phyloP scores from a whole-genome alignment of 2,329 filamentous ascomycete genomes.

The Cadophora malorum region DNA sequence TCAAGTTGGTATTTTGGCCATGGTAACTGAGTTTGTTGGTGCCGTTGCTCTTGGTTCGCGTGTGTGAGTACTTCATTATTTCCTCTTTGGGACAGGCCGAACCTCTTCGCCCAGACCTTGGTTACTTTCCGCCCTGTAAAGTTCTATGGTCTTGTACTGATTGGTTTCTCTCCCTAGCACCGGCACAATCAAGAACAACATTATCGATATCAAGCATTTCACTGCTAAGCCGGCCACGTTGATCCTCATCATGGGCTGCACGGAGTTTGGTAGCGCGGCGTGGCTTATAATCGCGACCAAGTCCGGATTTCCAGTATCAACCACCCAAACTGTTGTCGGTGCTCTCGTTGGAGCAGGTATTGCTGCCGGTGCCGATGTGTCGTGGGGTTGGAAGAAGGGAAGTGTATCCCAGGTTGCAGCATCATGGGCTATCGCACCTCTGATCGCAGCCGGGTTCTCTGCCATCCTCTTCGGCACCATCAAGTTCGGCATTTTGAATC shows the following conservation, averaged over 20 bases:
- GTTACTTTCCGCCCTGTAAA: too few relatives aligned
- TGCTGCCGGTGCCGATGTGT: neutral
- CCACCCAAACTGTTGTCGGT: slow-evolving; percentile 4
- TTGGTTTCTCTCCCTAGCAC: neutral
- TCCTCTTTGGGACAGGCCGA: too few relatives aligned
- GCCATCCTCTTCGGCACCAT: slow-evolving; percentile 1
- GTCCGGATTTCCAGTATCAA: neutral
- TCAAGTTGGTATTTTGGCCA: too few relatives aligned
- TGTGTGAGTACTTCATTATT: neutral
- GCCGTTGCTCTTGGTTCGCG: slow-evolving; percentile 6
- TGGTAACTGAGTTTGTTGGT: neutral
- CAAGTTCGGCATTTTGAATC: slow-evolving; percentile 1
- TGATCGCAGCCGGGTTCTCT: neutral
- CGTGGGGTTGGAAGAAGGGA: neutral
- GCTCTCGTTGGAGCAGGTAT: neutral
- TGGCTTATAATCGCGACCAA: neutral
- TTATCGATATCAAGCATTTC: neutral
- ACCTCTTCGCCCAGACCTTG: too few relatives aligned
- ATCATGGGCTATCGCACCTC: slow-evolving; percentile 4
- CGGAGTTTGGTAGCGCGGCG: neutral
- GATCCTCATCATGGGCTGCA: slow-evolving; percentile 1
- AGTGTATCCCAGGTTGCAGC: neutral
- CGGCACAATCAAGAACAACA: neutral
- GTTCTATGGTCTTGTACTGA: too few relatives aligned
- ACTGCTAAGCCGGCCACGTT: neutral